These are phyloP conservation scores for Macaranga tanarius DNA, from an alignment of 441 rosid species.

Conservation along the genomic window DNA sequence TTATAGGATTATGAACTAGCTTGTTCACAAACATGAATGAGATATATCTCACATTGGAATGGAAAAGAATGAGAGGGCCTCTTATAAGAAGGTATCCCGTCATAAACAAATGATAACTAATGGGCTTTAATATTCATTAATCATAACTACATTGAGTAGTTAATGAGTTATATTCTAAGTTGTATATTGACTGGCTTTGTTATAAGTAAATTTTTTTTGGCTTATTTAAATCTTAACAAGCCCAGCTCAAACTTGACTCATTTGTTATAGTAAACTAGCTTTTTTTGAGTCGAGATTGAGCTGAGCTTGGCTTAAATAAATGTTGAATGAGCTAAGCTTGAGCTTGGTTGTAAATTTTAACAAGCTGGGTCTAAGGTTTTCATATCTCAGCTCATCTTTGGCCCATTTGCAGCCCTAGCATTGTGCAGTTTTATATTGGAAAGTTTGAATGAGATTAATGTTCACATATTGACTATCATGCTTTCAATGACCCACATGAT, in stretches of 20 bases:
- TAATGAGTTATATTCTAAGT: not conserved
- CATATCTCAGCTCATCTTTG: not conserved
- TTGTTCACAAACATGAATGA: not conserved
- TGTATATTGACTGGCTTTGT: not conserved
- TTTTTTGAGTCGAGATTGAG: no score
- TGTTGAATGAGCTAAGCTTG: not conserved
- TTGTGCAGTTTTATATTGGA: not conserved
- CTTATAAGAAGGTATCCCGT: not conserved
- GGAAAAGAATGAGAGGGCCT: not conserved
- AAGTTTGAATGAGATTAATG: not conserved
- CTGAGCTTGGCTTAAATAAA: not conserved
- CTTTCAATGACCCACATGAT: slow-evolving; percentile 9
- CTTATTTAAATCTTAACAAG: not conserved
- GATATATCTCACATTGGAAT: not conserved
- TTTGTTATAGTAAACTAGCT: not conserved
- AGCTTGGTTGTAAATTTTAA: not conserved
- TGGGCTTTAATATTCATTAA: not conserved
- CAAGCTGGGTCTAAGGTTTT: no score
- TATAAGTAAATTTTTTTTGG: not conserved
- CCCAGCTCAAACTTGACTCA: no score
- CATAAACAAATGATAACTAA: not conserved
- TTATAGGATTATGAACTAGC: not conserved
- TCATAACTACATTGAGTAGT: not conserved
- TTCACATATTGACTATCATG: slow-evolving; percentile 9
- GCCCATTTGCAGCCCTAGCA: not conserved